Base-by-base conservation (phyloP, 2,329 filamentous ascomycete genomes). In the Macrophomina tecta region DNA sequence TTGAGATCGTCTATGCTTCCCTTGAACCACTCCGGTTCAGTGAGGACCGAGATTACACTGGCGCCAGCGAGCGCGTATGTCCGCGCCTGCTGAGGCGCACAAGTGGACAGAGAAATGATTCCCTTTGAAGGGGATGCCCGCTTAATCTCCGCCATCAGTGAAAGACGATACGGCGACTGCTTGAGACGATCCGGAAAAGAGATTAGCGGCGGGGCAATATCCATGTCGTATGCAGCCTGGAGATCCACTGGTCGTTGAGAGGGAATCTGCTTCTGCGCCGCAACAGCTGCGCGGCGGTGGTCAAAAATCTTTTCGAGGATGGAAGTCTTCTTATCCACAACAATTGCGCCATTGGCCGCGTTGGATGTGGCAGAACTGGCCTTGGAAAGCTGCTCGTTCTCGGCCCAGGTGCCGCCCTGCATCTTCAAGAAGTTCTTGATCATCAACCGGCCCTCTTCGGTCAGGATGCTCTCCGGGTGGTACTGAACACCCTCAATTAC, bases 1-100 rank as follows among this genome's bases (percentile, higher is more conserved):
- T 91, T 88, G 64, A 99, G 82, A 76, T 99, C 95, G 67, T 99
- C 94, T 68, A 99, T 94, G 79, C 91, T 97, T 56, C 95, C 95
- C 81, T 97, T 98, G 84, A 99, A 99, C 95, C 95, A 99, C 75
- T 98, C 91, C 0, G 96, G 95, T 80, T 99, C 95, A 0, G 95
- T 99, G 55, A 99, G 86, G n/a, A 99, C 95, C 1, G 95, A 98
- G 71, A 99, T 99, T 46, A 97, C 93, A 76, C 94, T 98, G 56
- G 95, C 95, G 14, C 95, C 96, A 6, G 95, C 94, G 62, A 95
- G 86, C 9, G 96, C 95, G 78, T 99, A 99, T 71, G 91, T 93
- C 70, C 90, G 89, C 49, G 96, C 95, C 79, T 99, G 95, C 5
- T 90, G 89, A 30, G 95, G 93, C 9, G 95, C 95, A 73, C 91